Base-by-base conservation (phyloP, 148 eudicot genomes). In the Silene uniflora region DNA sequence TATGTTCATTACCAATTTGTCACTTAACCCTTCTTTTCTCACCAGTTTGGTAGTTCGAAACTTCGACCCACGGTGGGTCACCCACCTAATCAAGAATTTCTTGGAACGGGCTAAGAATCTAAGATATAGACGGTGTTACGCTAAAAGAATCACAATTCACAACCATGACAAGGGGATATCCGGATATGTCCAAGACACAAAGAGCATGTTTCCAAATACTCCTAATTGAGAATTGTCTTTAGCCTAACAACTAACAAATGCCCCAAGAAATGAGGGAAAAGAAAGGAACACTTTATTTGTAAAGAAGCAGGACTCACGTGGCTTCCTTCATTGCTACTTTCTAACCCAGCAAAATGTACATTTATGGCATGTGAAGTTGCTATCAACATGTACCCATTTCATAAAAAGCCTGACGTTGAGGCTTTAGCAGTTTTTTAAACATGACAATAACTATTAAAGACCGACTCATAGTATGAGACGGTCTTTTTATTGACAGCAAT, bases 221-320 rank as follows among this genome's bases (percentile, higher is more conserved):
- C 56, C 11, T 2, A 42, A 68, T 44, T 10, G 46, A 68, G 47
- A 42, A 18, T 1, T 3, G 27, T 0, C n/a, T 1, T 42, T 44
- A 10, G 72, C 72, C 72, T 10, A n/a, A 67, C 21, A 35, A 68
- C 19, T 32, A 52, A 52, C 56, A n/a, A 7, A 2, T 68, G 16
- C 71, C 73, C 77, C 24, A 76, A 39, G 72, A 44, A 72, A 69
- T 69, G 44, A 58, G 69, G 61, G 32, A n/a, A 58, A 27, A 72
- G 42, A 25, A 68, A 68, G 29, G 18, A 22, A 44, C 10, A 10
- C 23, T 68, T 68, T 68, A 21, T 32, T 19, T 27, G 27, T 10
- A 19, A 67, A 44, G 54, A 21, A 44, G 23, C 56, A 72, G 16
- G 61, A 69, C 58, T 76, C 83, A 81, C 83, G 67, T 75, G 78